Conservation (phyloP, 2,329 filamentous ascomycete species). For the Cercospora nicotianae region DNA sequence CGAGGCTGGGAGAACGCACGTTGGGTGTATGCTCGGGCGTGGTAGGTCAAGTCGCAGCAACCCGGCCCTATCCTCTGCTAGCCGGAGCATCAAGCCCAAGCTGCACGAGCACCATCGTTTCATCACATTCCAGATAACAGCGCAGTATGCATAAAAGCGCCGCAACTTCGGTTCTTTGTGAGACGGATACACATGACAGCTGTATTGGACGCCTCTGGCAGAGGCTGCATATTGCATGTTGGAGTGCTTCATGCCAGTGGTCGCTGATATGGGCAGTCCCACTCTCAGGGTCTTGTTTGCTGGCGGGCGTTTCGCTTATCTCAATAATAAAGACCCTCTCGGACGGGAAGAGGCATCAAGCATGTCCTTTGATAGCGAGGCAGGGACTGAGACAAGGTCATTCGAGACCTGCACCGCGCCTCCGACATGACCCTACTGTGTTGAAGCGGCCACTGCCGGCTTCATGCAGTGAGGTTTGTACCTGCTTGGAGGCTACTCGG, state of each 20-base stretch:
- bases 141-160: conserved; percentile 13
- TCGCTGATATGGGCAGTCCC: conserved; percentile 13
- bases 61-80: conserved; percentile 6
- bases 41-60: not conserved
- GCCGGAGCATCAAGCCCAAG: conserved; percentile 3
- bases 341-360: conserved; percentile 2
- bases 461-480: not conserved
- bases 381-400: not conserved
- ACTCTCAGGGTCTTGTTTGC: conserved; percentile 7
- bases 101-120: conserved; percentile 16
- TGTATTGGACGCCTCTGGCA: conserved; percentile 15
- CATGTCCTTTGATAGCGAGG: not conserved
- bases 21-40: not conserved
- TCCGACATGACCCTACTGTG: not conserved
- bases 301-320: conserved; percentile 12
- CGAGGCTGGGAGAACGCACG: not conserved
- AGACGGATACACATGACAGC: conserved; percentile 12
- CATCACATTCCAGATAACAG: conserved; percentile 14
- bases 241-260: not conserved
- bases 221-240: conserved; percentile 7
- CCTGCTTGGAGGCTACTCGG: not conserved
- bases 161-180: conserved; percentile 8
- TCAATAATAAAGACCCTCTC: not conserved
- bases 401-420: not conserved
- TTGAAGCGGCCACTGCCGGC: not conserved